These are phyloP conservation scores for Capsicum baccatum DNA, from an alignment of 257 asterid species.

Conservation along the genomic window DNA sequence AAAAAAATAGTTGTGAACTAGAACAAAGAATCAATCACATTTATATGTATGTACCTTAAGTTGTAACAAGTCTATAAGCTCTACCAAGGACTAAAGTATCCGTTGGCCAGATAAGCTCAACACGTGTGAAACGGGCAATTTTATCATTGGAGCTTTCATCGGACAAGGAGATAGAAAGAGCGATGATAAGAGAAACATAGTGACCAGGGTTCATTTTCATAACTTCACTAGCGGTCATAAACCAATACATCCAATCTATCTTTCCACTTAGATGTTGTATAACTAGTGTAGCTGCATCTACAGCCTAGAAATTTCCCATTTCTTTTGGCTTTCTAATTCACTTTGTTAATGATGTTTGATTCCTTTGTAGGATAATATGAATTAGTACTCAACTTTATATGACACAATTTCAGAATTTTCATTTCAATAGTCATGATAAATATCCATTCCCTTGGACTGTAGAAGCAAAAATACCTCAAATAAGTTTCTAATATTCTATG, in stretches of 20 bases:
- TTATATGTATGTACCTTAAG: constrained; percentile 57
- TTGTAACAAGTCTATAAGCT: constrained; percentile 84
- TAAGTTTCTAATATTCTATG: too few species aligned
- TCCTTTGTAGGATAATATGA: constrained; percentile 10
- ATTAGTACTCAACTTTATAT: too few species aligned
- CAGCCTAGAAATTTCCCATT: constrained; percentile 93
- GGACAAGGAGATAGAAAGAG: constrained; percentile 39
- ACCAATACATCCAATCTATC: constrained; percentile 78
- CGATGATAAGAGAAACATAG: constrained; percentile 81
- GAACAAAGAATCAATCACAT: background rate
- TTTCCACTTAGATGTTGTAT: constrained; percentile 84
- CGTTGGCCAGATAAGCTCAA: constrained; percentile 74
- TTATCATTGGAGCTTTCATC: constrained; percentile 40
- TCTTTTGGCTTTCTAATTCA: background rate
- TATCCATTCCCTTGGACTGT: too few species aligned
- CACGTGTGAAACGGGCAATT: constrained; percentile 62
- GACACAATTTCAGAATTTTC: too few species aligned
- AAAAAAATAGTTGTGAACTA: background rate
- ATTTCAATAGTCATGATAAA: too few species aligned
- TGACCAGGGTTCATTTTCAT: constrained; percentile 89
- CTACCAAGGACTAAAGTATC: constrained; percentile 78
- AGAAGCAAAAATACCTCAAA: too few species aligned
- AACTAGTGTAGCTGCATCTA: constrained; percentile 89
- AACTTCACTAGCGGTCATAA: constrained; percentile 68
- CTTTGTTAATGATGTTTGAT: background rate